A percentile compares a stretch with the other conserved stretches of the same genome.
Conservation (phyloP, 164 flowering plant genomes). For the Amborella trichopoda region DNA sequence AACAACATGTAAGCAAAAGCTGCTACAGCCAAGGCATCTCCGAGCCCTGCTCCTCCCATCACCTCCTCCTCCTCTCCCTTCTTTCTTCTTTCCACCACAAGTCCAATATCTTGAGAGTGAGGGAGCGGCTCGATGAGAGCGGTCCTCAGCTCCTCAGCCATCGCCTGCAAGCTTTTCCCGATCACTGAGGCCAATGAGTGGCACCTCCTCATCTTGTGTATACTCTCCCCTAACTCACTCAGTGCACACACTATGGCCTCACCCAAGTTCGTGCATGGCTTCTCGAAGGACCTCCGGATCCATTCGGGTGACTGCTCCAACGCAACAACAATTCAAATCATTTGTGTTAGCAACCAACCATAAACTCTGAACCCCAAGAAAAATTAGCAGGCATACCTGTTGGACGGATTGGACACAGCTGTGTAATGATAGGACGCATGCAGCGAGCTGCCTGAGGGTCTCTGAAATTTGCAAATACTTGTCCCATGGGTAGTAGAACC, state of each 20-base stretch:
- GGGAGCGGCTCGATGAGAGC: constrained; percentile 6
- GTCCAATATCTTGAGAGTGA: no score
- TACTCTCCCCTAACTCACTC: constrained; percentile 41
- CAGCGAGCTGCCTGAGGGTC: constrained; percentile 49
- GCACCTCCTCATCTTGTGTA: constrained; percentile 28
- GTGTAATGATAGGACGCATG: constrained; percentile 25
- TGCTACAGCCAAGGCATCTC: constrained; percentile 24
- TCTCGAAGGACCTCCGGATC: no score
- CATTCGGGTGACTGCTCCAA: no score
- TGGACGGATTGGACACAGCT: constrained; percentile 32
- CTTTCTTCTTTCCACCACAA: no score
- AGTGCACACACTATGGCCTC: constrained; percentile 20
- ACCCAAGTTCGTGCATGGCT: constrained; percentile 27
- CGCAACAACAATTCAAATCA: no score
- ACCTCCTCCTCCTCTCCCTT: no score
- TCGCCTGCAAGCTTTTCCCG: constrained; percentile 22
- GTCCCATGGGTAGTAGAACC: constrained; percentile 55
- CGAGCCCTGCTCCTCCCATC: background rate
- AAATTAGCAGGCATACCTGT: constrained; percentile 28
- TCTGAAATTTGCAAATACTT: constrained; percentile 53
- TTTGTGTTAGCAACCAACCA: constrained; percentile 24
- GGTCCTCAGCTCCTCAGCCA: constrained; percentile 19
- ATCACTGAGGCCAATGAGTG: constrained; percentile 3
- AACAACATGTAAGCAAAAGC: constrained; percentile 30
- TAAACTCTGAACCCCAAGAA: background rate